Percentiles rank a stretch among this genome's conserved stretches.
Conservation (phyloP, 2,329 filamentous ascomycete species). For the Colletotrichum noveboracense region DNA sequence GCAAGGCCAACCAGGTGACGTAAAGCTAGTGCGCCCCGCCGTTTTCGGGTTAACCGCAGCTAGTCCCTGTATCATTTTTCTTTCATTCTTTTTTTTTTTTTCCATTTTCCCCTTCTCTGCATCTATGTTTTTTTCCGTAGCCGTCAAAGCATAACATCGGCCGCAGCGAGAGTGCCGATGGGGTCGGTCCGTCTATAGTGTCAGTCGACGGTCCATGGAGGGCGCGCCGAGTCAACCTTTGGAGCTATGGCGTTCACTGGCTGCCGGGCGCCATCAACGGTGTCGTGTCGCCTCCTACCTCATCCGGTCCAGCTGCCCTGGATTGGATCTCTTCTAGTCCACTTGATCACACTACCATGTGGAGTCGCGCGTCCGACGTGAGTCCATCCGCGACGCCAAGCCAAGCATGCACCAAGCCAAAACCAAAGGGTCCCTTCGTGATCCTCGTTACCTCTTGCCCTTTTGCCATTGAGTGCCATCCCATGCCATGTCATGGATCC, state of each 20-base stretch:
- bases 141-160: not conserved
- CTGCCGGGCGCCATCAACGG: not conserved
- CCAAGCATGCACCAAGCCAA: not conserved
- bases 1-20: conserved; percentile 10
- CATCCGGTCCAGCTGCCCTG: not conserved
- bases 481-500: conserved; percentile 3
- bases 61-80: not conserved
- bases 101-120: not conserved
- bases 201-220: not conserved
- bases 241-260: not conserved
- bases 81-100: not conserved
- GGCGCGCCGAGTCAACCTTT: not conserved
- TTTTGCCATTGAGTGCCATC: not conserved
- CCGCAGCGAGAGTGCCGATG: not conserved
- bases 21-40: conserved; percentile 6
- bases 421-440: not conserved
- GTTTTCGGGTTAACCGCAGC: conserved; percentile 4
- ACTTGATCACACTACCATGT: not conserved
- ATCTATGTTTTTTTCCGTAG: not conserved
- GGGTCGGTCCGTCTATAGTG: not conserved
- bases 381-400: not conserved
- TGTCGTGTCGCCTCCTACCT: not conserved
- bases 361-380: not conserved
- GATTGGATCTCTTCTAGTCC: not conserved
- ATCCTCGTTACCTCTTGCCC: not conserved